These are phyloP conservation scores for Fusarium sp. DNA, from an alignment of 2,329 filamentous ascomycete species.

Conservation along the genomic window DNA sequence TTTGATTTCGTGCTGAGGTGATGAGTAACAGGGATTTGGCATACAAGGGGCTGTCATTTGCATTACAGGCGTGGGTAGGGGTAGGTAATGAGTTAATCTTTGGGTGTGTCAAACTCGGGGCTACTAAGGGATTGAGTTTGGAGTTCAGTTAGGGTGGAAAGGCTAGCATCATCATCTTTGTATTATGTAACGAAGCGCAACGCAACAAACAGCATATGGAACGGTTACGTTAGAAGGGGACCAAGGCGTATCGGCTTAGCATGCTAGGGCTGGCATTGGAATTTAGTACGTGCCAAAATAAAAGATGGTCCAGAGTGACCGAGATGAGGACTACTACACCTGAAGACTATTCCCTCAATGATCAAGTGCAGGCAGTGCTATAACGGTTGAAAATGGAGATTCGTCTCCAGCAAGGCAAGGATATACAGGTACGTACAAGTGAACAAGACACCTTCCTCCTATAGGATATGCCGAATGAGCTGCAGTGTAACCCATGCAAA, in stretches of 20 bases:
- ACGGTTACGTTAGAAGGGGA: conserved; percentile 33
- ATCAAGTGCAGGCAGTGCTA: neutral
- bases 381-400: conserved; percentile 2
- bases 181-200: conserved; percentile 36
- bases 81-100: conserved; percentile 15
- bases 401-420: neutral
- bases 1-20: conserved; percentile 18
- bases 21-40: conserved; percentile 27
- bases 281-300: conserved; percentile 10
- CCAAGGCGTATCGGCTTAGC: conserved; percentile 35
- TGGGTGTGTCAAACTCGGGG: conserved; percentile 16
- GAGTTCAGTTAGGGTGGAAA: conserved; percentile 16
- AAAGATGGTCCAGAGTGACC: conserved; percentile 5
- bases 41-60: conserved; percentile 30
- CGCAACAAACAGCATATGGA: conserved; percentile 32
- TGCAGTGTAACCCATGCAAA: neutral
- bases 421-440: neutral
- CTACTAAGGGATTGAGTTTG: conserved; percentile 29
- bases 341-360: neutral
- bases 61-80: conserved; percentile 29
- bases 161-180: conserved; percentile 26
- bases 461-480: conserved; percentile 15
- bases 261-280: conserved; percentile 14
- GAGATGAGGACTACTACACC: conserved; percentile 8
- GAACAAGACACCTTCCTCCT: conserved; percentile 11